Conservation (phyloP, 2,329 filamentous ascomycete genomes). For the Diaporthe caulivora region DNA sequence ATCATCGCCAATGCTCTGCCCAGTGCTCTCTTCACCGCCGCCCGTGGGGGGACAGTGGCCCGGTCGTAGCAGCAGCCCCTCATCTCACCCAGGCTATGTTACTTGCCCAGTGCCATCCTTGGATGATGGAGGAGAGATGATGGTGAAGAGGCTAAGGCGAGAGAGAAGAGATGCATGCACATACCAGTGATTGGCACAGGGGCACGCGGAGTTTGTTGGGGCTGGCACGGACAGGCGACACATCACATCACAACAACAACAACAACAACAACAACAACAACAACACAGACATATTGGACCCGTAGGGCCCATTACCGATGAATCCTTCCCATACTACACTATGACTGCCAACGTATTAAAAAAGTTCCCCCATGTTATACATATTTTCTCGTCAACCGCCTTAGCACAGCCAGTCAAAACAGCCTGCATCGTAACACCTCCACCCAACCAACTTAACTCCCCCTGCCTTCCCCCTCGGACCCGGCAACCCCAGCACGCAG, state of each 20-base stretch:
- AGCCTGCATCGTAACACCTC: neutral
- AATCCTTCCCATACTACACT: neutral
- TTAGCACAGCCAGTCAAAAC: neutral
- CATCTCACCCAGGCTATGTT: neutral
- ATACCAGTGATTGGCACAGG: neutral
- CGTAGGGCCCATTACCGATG: neutral
- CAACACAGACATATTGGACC: neutral
- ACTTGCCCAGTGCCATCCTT: slow-evolving; percentile 15
- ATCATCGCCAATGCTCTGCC: neutral
- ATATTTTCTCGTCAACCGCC: neutral
- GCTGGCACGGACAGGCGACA: neutral
- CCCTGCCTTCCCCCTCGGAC: no score
- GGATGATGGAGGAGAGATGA: neutral
- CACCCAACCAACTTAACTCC: neutral
- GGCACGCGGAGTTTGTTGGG: neutral
- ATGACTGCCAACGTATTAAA: neutral
- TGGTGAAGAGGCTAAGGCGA: neutral
- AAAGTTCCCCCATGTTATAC: neutral
- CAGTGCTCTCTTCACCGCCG: slow-evolving; percentile 8
- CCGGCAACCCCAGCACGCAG: no score
- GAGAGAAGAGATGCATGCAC: neutral
- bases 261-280: neutral
- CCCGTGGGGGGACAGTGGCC: neutral
- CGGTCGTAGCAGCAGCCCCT: no score
- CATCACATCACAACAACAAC: neutral